Conservation (phyloP, 179 eudicot genomes). For the Camellia oleifera region DNA sequence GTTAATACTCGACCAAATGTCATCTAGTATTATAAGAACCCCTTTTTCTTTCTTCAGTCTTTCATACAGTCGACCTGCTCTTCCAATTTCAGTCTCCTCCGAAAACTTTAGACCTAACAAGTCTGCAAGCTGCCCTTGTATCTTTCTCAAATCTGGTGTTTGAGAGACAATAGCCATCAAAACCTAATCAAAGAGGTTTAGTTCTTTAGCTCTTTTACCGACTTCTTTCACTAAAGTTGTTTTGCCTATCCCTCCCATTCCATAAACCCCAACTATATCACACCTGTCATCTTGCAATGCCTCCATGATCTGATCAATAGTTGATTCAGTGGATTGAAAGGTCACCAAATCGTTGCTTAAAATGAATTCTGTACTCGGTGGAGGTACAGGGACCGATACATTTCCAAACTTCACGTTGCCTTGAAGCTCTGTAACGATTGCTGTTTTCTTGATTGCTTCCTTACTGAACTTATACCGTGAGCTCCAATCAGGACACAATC, state of each 20-base stretch:
- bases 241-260: constrained; percentile 21
- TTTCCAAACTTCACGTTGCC: not conserved
- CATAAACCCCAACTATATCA: constrained; percentile 17
- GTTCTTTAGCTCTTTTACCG: not conserved
- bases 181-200: constrained; percentile 10
- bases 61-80: constrained; percentile 7
- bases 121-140: constrained; percentile 18
- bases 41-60: constrained; percentile 14
- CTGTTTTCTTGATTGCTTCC: not conserved
- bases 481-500: not conserved
- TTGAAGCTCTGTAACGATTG: not conserved
- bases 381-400: not conserved
- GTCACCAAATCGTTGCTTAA: not conserved
- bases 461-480: not conserved
- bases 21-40: constrained; percentile 16
- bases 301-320: constrained; percentile 7
- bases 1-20: constrained; percentile 6
- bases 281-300: constrained; percentile 8
- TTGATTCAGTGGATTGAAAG: constrained; percentile 7
- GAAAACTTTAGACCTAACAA: not conserved
- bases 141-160: constrained; percentile 5
- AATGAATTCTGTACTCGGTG: not conserved
- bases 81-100: constrained; percentile 2
- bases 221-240: constrained; percentile 17
- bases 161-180: constrained; percentile 18